Conservation (phyloP, 2,329 filamentous ascomycete species). For the Botrytis cinerea region DNA sequence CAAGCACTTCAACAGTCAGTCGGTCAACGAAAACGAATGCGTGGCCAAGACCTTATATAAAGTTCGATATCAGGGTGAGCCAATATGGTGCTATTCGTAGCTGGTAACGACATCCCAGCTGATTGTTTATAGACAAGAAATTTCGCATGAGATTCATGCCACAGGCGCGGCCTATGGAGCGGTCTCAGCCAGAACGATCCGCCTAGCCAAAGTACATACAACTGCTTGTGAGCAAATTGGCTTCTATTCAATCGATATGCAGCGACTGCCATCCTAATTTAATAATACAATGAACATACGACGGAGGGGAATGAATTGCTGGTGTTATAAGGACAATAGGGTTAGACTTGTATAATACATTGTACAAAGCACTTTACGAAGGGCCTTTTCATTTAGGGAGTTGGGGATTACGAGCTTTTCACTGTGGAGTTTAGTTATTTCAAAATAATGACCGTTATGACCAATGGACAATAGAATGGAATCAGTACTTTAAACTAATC, state of each 20-base stretch:
- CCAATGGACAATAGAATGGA: not conserved
- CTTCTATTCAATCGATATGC: not conserved
- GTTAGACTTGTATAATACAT: slow-evolving; percentile 11
- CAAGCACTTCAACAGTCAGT: slow-evolving; percentile 81
- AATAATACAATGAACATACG: slow-evolving; percentile 24
- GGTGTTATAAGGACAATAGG: slow-evolving; percentile 11
- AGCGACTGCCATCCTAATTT: not conserved
- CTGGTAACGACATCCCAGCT: slow-evolving; percentile 17
- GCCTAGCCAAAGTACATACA: not conserved
- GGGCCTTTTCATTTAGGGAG: not conserved
- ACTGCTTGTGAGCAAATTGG: not conserved
- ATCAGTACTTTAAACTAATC: not conserved
- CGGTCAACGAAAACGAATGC: slow-evolving; percentile 78
- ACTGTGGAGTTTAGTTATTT: not conserved
- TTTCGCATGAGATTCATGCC: slow-evolving; percentile 45
- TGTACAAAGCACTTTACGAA: not conserved
- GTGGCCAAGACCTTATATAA: slow-evolving; percentile 59
- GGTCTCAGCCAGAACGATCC: not conserved
- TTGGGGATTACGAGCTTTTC: not conserved
- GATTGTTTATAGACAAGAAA: slow-evolving; percentile 42
- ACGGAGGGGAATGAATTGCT: not conserved
- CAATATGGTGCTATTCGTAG: not conserved
- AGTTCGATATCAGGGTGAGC: slow-evolving; percentile 42
- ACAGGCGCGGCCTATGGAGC: slow-evolving; percentile 32
- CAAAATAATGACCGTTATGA: slow-evolving; percentile 3